A percentile compares a stretch with the other conserved stretches of the same genome.
Conservation (phyloP, 2,329 filamentous ascomycete genomes). For the Venturia oleaginea region DNA sequence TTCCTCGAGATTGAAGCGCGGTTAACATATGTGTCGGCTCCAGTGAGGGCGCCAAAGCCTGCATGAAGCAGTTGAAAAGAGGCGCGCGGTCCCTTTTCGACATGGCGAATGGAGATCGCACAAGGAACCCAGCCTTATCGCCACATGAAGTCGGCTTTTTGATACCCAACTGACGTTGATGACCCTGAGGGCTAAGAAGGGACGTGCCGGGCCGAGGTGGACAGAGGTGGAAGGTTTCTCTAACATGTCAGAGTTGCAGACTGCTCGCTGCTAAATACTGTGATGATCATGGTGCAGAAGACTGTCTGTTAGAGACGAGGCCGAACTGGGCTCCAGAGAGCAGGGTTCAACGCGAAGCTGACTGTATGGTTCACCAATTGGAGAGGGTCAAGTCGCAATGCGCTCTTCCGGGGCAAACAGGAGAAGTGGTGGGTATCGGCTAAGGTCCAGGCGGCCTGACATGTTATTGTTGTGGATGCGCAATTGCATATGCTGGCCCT, state of each 20-base stretch:
- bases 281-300: background rate
- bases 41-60: background rate
- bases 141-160: background rate
- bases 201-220: background rate
- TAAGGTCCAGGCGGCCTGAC: background rate
- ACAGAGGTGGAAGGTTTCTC: background rate
- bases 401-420: background rate
- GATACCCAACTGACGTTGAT: background rate
- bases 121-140: background rate
- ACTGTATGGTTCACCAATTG: background rate
- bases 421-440: too few relatives aligned
- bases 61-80: background rate
- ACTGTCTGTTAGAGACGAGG: background rate
- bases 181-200: background rate
- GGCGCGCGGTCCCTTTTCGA: background rate
- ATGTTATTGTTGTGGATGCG: background rate
- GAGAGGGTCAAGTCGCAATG: background rate
- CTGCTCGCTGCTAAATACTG: background rate
- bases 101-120: background rate
- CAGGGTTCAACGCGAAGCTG: background rate
- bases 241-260: too few relatives aligned
- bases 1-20: too few relatives aligned
- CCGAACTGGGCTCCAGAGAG: background rate
- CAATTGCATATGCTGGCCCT: background rate
- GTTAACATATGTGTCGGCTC: background rate